These are phyloP conservation scores for Pisolithus thermaeus DNA, from an alignment of 1,284 basidiomycete species.

Conservation along the genomic window DNA sequence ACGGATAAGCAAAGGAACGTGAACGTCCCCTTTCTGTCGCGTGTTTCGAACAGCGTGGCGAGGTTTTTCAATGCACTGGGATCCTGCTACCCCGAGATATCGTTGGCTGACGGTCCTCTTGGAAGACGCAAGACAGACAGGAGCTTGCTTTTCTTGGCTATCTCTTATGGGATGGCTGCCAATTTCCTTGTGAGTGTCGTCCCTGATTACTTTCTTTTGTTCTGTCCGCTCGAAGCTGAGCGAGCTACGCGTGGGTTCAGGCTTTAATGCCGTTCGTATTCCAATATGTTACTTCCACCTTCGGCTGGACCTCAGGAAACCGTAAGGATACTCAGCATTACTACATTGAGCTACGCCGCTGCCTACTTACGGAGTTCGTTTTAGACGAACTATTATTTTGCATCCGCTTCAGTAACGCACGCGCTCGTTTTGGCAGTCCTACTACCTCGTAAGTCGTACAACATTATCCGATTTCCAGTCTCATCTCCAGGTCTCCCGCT, in stretches of 20 bases:
- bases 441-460: constrained; percentile 51
- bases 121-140: constrained; percentile 52
- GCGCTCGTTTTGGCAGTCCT: constrained; percentile 57
- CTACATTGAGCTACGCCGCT: neutral
- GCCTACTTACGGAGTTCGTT: constrained; percentile 4
- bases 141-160: constrained; percentile 58
- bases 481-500: neutral
- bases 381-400: constrained; percentile 78
- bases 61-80: constrained; percentile 59
- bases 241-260: constrained; percentile 30
- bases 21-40: neutral
- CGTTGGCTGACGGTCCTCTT: constrained; percentile 28
- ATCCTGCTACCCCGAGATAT: constrained; percentile 52
- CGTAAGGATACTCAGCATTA: constrained; percentile 35
- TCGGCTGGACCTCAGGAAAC: constrained; percentile 69
- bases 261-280: constrained; percentile 59
- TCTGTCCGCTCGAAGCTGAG: neutral
- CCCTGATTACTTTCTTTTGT: neutral
- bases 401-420: constrained; percentile 50
- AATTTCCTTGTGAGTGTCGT: constrained; percentile 49
- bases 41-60: constrained; percentile 35
- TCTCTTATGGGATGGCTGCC: constrained; percentile 49
- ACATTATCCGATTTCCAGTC: neutral
- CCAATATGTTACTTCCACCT: constrained; percentile 64
- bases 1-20: constrained; percentile 4